Conservation (phyloP, 2,329 filamentous ascomycete species). For the Pseudomassariella vexata region DNA sequence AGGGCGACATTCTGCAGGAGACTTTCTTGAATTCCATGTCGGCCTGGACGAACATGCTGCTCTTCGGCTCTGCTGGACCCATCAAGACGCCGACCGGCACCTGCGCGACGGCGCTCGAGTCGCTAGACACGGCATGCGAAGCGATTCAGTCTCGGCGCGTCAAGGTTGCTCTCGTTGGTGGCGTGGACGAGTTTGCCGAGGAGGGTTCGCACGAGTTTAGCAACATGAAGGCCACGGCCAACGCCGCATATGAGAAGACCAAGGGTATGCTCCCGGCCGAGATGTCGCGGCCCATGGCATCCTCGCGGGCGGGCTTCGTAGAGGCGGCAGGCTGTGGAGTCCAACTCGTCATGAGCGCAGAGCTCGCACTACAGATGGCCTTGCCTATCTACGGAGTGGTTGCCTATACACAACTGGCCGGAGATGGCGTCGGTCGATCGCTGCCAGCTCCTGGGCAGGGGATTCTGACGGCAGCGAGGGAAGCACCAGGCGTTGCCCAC, state of each 20-base stretch:
- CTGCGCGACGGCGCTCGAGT: conserved; percentile 31
- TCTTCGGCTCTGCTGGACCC: conserved; percentile 27
- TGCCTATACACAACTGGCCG: conserved; percentile 23
- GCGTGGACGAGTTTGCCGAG: conserved; percentile 25
- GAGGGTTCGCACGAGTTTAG: conserved; percentile 25
- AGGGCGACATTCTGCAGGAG: conserved; percentile 28
- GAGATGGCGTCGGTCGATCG: conserved; percentile 27
- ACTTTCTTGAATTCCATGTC: conserved; percentile 27
- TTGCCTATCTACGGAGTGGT: conserved; percentile 28
- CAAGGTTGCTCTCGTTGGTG: conserved; percentile 27
- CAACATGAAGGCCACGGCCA: conserved; percentile 29
- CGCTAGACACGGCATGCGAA: conserved; percentile 27
- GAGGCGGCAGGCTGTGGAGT: conserved; percentile 29
- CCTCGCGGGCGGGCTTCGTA: conserved; percentile 28
- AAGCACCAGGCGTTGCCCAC: conserved; percentile 9
- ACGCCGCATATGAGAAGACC: conserved; percentile 21
- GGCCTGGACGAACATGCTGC: conserved; percentile 36
- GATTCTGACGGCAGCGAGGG: conserved; percentile 23
- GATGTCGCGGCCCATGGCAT: conserved; percentile 27
- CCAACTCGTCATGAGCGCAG: conserved; percentile 26
- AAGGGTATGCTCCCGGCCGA: conserved; percentile 23
- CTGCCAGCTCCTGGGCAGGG: conserved; percentile 32
- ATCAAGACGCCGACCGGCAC: conserved; percentile 29
- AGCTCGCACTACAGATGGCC: conserved; percentile 27
- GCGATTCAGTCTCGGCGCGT: conserved; percentile 22